Evolutionary conservation across 2,329 filamentous ascomycete species (phyloP), one percentile per base, ranked within the genome.

Genomic region (Beauveria pseudobassiana): DNA sequence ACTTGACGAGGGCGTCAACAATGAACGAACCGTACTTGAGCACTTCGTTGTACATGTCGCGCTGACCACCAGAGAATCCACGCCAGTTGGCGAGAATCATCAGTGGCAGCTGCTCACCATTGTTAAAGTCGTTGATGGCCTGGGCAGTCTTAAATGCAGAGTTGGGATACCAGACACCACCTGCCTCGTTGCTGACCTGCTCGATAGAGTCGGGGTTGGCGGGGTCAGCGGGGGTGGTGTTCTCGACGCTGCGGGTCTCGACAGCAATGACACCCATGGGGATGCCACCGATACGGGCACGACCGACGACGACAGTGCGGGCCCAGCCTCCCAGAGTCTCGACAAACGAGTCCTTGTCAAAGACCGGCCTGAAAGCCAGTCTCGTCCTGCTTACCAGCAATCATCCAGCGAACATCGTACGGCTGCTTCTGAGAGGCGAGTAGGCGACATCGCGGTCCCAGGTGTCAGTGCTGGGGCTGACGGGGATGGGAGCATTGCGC

Each of bases 81-180:
- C 95, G 89, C 95, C 95, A 99, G 84, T 99, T 99, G 78, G 95
- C 95, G 66, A 99, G 87, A 74, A 99, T 99, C 92, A 99, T 98
- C 67, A 99, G 81, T 62, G 95, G 95, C 72, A 99, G 83, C 80
- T 99, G 95, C 80, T 99, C 95, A 74, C 95, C 95, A 67, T 96
- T 87, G 86, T 99, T 99, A 86, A 99, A 99, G 81, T 99, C 95
- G 71, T 89, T 92, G 80, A 99, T 96, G 62, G 95, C 95, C 78
- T 99, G 95, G 3, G 95, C 95, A 65, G 95, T 99, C 89, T 99
- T 99, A 87, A 93, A 99, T 26, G 95, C 95, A 12, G 93, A 98
- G 85, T 99, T 99, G 73, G 95, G 95, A 80, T 98, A 99, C 95
- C 95, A 99, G 30, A 99, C 95, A 80, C 96, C 95, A 81, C 95